These are phyloP conservation scores for Elsinoe australis DNA, from an alignment of 2,329 filamentous ascomycete genomes.

Conservation along the genomic window DNA sequence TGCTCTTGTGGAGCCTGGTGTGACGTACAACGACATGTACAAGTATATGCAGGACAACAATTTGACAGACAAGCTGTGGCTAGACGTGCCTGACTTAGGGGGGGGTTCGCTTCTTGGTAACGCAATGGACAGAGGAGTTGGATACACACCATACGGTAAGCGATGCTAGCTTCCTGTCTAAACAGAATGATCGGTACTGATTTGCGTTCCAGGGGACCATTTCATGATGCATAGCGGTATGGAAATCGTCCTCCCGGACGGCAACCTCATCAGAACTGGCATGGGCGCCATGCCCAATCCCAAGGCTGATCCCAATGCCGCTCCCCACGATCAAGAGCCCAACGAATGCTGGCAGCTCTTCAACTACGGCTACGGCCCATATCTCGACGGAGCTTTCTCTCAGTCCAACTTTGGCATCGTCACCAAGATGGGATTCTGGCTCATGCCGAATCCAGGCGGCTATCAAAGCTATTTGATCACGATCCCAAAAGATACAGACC, in stretches of 20 bases:
- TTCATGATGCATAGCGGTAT: slow-evolving; percentile 38
- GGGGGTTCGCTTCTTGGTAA: slow-evolving; percentile 33
- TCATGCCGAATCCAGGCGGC: slow-evolving; percentile 46
- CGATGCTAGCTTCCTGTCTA: background rate
- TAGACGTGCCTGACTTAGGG: slow-evolving; percentile 34
- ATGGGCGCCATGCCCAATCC: slow-evolving; percentile 37
- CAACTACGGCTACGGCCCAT: slow-evolving; percentile 31
- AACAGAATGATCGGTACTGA: too few relatives aligned
- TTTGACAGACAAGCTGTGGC: slow-evolving; percentile 35
- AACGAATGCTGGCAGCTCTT: slow-evolving; percentile 31
- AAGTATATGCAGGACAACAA: slow-evolving; percentile 41
- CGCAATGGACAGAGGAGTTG: slow-evolving; percentile 31
- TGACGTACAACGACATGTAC: slow-evolving; percentile 47
- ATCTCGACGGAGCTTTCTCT: slow-evolving; percentile 41
- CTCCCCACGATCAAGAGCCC: slow-evolving; percentile 24
- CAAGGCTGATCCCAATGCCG: slow-evolving; percentile 21
- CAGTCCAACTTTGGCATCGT: slow-evolving; percentile 48
- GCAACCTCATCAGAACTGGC: slow-evolving; percentile 40
- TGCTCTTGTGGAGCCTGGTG: slow-evolving; percentile 49
- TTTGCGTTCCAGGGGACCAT: slow-evolving; percentile 28
- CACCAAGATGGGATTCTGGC: slow-evolving; percentile 41
- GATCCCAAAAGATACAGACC: slow-evolving; percentile 44
- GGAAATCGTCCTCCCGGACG: slow-evolving; percentile 41
- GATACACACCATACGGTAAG: slow-evolving; percentile 29
- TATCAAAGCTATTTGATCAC: slow-evolving; percentile 41